Evolutionary conservation across 805 yeast species (phyloP), one percentile per base, ranked within the genome.

Genomic region (Grigorovia yakushimaensis): DNA sequence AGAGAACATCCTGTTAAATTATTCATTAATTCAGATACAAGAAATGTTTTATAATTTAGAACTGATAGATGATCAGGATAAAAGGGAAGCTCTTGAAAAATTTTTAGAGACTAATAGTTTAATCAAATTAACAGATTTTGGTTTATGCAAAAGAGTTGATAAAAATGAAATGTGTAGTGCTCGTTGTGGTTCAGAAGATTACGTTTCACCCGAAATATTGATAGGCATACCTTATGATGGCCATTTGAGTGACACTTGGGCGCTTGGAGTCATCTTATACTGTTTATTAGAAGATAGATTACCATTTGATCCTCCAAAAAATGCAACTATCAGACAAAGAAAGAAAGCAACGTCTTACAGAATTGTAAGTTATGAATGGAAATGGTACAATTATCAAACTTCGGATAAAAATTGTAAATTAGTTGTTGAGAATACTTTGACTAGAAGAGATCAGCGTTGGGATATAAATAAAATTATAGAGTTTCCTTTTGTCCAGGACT

Each of bases 161-260:
- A 75, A 78, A 1, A 73, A 69, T 1, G 70, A 77, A 53, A 84
- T 82, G 48, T 72, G 94, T 22, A 75, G 85, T 2, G 91, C 98
- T 1, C 68, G 98, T 51, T 93, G 98, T 64, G 98, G 99, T 0
- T 86, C 96, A 1, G 96, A 87, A 52, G 98, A 93, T 62, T 93
- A 93, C 58, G 95, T 93, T 6, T 83, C 96, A 0, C 99, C 98
- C 0, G 99, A 93, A 60, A 67, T 93, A 21, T 69, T 93, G 37
- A 78, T 93, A 79, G 98, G 98, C 1, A 72, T 86, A 47, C 83
- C 88, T 6, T 93, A 93, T 60, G 91, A 91, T 58, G 99, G 99
- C 11, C 76, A 84, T 45, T 79, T 86, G 53, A 83, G 93, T 43
- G 99, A 93, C 63, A 72, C 89, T 18, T 93, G 99, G 99, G 87